Evolutionary conservation across 305 asterid species (phyloP).

Genomic region (Fraxinus paxiana): DNA sequence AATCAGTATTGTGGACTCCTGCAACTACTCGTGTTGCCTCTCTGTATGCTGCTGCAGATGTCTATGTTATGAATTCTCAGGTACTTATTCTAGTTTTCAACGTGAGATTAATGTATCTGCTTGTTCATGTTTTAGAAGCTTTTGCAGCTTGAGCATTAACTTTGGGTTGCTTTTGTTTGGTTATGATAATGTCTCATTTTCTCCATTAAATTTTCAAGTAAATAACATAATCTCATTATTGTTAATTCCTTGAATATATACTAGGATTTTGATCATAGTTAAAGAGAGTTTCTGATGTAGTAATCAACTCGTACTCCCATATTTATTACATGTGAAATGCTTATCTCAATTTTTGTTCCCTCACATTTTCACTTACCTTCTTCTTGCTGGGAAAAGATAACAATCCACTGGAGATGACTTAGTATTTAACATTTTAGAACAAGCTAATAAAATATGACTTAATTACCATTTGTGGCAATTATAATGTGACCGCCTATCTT

Average conservation of each 20-base stretch:
- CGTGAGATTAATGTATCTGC: neutral
- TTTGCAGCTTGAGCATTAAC: neutral
- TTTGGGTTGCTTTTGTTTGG: neutral
- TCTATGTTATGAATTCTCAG: slow-evolving; percentile 94
- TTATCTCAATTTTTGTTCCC: neutral
- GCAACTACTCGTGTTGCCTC: slow-evolving; percentile 92
- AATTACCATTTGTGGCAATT: neutral
- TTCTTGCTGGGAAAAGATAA: neutral
- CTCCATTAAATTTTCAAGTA: neutral
- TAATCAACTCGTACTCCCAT: neutral
- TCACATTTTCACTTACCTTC: neutral
- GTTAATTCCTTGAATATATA: neutral
- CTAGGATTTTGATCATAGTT: neutral
- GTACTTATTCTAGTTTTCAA: slow-evolving; percentile 28
- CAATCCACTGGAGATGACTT: neutral
- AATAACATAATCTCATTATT: neutral
- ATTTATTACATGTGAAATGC: neutral
- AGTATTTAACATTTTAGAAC: neutral
- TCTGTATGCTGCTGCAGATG: slow-evolving; percentile 93
- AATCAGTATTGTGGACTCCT: slow-evolving; percentile 87
- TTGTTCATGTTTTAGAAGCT: neutral
- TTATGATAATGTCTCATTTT: neutral
- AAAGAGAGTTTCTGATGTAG: neutral
- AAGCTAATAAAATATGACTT: neutral
- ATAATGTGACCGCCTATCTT: neutral